Conservation (phyloP, 2,329 filamentous ascomycete genomes). For the Microdochium nivale region DNA sequence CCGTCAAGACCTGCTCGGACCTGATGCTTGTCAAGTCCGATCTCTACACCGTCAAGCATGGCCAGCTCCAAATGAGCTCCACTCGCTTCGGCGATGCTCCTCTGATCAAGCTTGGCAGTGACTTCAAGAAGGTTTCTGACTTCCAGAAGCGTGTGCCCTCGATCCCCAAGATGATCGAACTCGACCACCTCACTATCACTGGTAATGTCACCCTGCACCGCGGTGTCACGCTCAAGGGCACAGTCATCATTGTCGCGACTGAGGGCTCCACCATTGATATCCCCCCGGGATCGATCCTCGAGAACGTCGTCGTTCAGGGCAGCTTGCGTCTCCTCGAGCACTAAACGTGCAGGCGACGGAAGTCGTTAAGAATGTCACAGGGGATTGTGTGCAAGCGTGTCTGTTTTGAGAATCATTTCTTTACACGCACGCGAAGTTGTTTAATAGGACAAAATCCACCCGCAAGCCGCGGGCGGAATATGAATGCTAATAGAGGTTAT, state of each 20-base stretch:
- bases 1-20: conserved; percentile 99
- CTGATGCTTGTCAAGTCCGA: conserved; percentile 99
- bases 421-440: not conserved
- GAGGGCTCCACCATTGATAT: conserved; percentile 98
- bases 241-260: conserved; percentile 96
- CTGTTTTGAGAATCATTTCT: not conserved
- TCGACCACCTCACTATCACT: conserved; percentile 94
- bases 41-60: conserved; percentile 96
- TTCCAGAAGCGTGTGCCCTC: conserved; percentile 83
- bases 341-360: conserved; percentile 24
- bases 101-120: conserved; percentile 94
- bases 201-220: conserved; percentile 95
- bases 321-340: conserved; percentile 71
- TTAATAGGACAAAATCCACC: not conserved
- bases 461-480: not conserved
- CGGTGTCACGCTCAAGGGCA: conserved; percentile 93
- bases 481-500: not conserved
- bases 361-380: not conserved
- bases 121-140: conserved; percentile 99
- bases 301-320: conserved; percentile 98
- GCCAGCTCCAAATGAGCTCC: conserved; percentile 93
- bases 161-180: conserved; percentile 84
- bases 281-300: conserved; percentile 89
- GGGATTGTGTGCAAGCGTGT: not conserved
- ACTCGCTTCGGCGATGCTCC: conserved; percentile 94